Base-by-base conservation (phyloP, 2,329 filamentous ascomycete genomes). In the Colletotrichum truncatum region DNA sequence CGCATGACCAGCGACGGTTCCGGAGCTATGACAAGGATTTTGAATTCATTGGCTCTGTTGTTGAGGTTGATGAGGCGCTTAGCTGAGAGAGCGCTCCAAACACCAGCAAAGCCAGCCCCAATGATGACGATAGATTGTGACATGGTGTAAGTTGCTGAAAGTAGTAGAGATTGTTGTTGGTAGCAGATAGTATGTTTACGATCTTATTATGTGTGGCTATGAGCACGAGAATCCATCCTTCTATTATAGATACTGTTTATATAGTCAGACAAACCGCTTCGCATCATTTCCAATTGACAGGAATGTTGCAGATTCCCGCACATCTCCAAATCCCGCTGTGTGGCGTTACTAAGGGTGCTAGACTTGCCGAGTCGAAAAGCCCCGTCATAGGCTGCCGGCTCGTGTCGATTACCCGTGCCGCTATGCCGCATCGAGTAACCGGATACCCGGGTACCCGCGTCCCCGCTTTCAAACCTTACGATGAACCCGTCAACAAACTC, bases 21-120 rank as follows among this genome's bases (percentile, higher is more conserved):
- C 0, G 77, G 77, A 3, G 77, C 70, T 21, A 80, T 69, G 51
- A 79, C 69, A 5, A 69, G 30, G 25, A 80, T 69, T 21, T 76
- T 68, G 28, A 77, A 64, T 10, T 69, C 61, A 4, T 64, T 12
- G 7, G 60, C 55, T 23, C 69, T 68, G n/a, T 58, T 43, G 5
- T 53, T 59, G 14, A 74, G 65, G 8, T 69, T 67, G 11, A 76
- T 69, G 11, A 78, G 73, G 2, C 76, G 73, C 48, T 70, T 71
- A 23, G 78, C 77, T 6, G 75, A 67, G 2, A 80, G 69, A 6
- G 77, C 78, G 34, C 76, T 78, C 75, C 75, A 77, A 2, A 78
- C 53, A 9, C 77, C 77, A 21, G 75, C 74, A 46, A 79, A 78
- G 0, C 77, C 76, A n/a, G 76, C 66, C 3, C 77, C 76, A 28